Evolutionary conservation across 2,329 filamentous ascomycete genomes (phyloP), one percentile per base, ranked within the genome.

Genomic region (Aspergillus neoniger): DNA sequence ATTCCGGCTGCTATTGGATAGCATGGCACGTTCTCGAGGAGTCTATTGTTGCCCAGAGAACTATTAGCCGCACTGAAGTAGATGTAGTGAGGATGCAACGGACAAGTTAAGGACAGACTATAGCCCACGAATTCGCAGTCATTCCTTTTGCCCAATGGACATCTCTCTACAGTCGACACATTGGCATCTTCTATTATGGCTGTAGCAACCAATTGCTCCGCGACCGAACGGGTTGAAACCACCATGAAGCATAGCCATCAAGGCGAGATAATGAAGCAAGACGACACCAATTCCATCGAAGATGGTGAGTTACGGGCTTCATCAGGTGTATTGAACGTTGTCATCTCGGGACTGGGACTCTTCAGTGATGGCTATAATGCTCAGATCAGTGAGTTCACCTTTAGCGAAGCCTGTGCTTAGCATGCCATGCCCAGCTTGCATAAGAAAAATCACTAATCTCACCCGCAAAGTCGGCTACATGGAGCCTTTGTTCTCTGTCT

Each of bases 351-450:
- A 4, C 63, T 77, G 19, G 76, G 75, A 4, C 67, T 77, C 1
- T 76, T 76, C 67, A 72, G 70, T 50, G 73, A 77, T 65, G 74
- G 75, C 7, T 77, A 77, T 67, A 76, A 77, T 66, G 76, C 73
- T 4, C 71, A 75, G 56, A 74, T 74, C 59, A 74, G 70, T 68
- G 56, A 32, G 63, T 25, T 7, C 9, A 8, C 12, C 52, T 5
- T 38, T 44, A 9, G n/a, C 6, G n/a, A 5, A 21, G 28, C 19
- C 32, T 39, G 32, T 36, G 30, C 30, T 5, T 32, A 32, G 10
- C 4, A 32, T 32, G 30, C 0, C 12, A 36, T 36, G 5, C 32
- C 12, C 32, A 36, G 32, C 1, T 5, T 36, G 32, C 17, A 3
- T 6, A 14, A 21, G 9, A 4, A 5, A 14, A 5, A 5, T 21